Base-by-base conservation (phyloP, 441 rosid genomes). In the Raphanus hybrid region DNA sequence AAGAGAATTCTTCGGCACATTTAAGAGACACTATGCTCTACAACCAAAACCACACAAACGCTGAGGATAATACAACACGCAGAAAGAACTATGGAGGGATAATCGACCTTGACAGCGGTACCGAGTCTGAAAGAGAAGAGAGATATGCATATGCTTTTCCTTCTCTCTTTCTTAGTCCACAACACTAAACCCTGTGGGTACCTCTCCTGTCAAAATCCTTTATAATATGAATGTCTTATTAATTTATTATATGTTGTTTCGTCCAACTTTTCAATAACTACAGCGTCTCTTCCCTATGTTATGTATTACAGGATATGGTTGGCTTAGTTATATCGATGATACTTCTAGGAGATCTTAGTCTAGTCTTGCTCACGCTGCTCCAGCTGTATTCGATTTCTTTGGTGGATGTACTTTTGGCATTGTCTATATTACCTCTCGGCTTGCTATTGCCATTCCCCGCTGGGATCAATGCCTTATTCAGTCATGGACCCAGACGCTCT, bases 401-500 rank as follows among this genome's bases (percentile, higher is more conserved):
- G 91, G 81, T 84, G 80, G 92, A 89, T 77, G 92, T 91, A 70
- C 86, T 90, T 82, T 89, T 96, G 79, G 97, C 89, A 74, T 81
- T 93, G 86, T 87, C 88, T 81, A 90, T 96, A 78, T 82, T 94
- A 75, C 99, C 99, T 68, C 88, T 96, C 20, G 98, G 98, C 70
- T 85, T 96, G 80, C 94, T 96, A 76, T 88, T 96, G 73, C 98
- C 99, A 7, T 96, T 96, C 80, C 98, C 99, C 75, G 98, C 94
- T 64, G 99, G 99, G 75, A 96, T 96, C 81, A 94, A 92, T 87
- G 99, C 99, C 82, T 84, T 96, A 75, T 96, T 96, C 83, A 96
- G 98, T 79, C 97, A 94, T 82, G 98, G 99, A 73, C 98, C 97
- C 4, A 87, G 98, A 80, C 99, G 94, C 72, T 96, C 99, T 73